Percentiles rank a stretch among this genome's conserved stretches.
Conservation (phyloP, 192 early-diverging fungal species). For the Irineochytrium annulatum region DNA sequence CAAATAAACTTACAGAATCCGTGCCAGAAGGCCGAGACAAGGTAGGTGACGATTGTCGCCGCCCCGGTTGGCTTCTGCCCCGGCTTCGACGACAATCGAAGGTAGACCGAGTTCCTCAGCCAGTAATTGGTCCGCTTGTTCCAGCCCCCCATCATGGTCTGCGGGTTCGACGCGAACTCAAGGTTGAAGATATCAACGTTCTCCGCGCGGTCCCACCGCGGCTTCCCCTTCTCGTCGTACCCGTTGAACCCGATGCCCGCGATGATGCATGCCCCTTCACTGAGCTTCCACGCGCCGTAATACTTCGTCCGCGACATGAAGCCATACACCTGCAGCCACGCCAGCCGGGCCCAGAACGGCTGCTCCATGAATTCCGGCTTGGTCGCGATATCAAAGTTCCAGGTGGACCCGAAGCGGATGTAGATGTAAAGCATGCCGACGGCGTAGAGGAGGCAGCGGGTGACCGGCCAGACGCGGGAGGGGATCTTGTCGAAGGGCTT, state of each 20-base stretch:
- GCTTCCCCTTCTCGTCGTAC: conserved; percentile 45
- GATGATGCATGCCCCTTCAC: conserved; percentile 80
- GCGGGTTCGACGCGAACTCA: conserved; percentile 75
- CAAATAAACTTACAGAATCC: conserved; percentile 70
- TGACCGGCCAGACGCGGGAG: conserved; percentile 17
- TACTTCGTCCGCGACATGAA: conserved; percentile 70
- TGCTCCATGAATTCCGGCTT: conserved; percentile 2
- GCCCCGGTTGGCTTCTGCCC: conserved; percentile 50
- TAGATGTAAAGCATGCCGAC: conserved; percentile 1
- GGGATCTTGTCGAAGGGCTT: conserved; percentile 40
- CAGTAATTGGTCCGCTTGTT: conserved; percentile 86
- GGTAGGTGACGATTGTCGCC: conserved; percentile 74
- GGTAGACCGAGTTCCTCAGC: conserved; percentile 83
- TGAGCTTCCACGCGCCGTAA: conserved; percentile 88
- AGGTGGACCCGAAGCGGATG: neutral
- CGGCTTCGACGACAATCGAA: conserved; percentile 52
- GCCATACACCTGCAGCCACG: conserved; percentile 58
- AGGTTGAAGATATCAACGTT: conserved; percentile 71
- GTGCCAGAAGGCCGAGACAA: conserved; percentile 90
- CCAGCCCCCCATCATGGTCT: conserved; percentile 77
- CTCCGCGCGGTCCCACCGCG: conserved; percentile 67
- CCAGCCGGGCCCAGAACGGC: conserved; percentile 17
- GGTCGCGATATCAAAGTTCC: conserved; percentile 8
- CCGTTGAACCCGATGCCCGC: conserved; percentile 83
- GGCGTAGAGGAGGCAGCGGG: conserved; percentile 14